Evolutionary conservation across 495 filamentous ascomycete genomes (phyloP).

Genomic region (Aspergillus baeticus): DNA sequence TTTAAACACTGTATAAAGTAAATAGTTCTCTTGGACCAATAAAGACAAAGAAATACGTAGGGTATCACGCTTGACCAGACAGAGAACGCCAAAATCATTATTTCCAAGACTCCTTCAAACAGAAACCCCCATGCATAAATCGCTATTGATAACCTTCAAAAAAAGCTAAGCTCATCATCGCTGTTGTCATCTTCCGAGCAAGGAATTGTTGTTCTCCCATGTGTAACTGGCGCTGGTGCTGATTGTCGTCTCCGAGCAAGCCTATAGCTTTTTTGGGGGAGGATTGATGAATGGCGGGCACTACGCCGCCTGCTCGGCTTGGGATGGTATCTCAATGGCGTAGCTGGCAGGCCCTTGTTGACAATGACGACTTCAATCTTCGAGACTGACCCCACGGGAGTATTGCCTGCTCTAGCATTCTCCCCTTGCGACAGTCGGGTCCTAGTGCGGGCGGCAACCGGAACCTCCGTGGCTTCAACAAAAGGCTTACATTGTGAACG

Average conservation of each 20-base stretch:
- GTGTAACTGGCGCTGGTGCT: not conserved
- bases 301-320: constrained; percentile 5
- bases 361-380: constrained; percentile 41
- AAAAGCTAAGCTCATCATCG: constrained; percentile 47
- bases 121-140: constrained; percentile 7
- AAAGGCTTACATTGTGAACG: not conserved
- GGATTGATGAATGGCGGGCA: constrained; percentile 7
- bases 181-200: constrained; percentile 36
- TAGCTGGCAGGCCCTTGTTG: constrained; percentile 20
- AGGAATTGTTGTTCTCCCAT: constrained; percentile 23
- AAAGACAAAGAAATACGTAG: not conserved
- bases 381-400: not conserved
- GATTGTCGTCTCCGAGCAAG: constrained; percentile 4
- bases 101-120: constrained; percentile 10
- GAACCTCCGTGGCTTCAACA: constrained; percentile 12
- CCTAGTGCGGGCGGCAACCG: constrained; percentile 23
- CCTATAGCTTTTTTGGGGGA: not conserved
- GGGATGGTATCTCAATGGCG: not conserved
- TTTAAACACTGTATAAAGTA: not conserved
- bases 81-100: not conserved
- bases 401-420: not conserved
- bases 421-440: constrained; percentile 8
- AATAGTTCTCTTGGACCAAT: not conserved
- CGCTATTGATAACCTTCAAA: constrained; percentile 18
- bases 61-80: constrained; percentile 11